Evolutionary conservation across 371 early-diverging fungal species (phyloP).

Genomic region (Dinochytrium kinnereticum): DNA sequence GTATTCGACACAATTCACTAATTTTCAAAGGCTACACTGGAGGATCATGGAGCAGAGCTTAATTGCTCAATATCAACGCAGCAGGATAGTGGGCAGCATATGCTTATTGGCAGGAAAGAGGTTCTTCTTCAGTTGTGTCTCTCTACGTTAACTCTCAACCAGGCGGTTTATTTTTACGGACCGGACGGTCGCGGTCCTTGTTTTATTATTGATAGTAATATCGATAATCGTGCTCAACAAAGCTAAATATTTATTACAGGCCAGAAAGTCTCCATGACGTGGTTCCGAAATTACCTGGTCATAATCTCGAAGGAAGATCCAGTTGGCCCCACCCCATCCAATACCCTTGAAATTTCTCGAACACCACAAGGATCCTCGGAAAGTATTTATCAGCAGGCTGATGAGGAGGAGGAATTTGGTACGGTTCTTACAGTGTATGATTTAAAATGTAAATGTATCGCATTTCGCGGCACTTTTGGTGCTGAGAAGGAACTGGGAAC

Average conservation of each 20-base stretch:
- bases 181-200: constrained; percentile 92
- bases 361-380: neutral
- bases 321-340: neutral
- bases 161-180: constrained; percentile 90
- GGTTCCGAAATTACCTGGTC: constrained; percentile 79
- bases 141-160: neutral
- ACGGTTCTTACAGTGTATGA: constrained; percentile 83
- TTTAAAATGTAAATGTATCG: constrained; percentile 86
- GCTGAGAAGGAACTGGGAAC: constrained; percentile 10
- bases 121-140: constrained; percentile 20
- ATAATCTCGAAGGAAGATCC: constrained; percentile 60
- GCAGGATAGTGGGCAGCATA: constrained; percentile 63
- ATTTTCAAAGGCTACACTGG: constrained; percentile 67
- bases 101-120: constrained; percentile 85
- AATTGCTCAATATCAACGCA: constrained; percentile 80
- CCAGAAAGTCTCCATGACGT: constrained; percentile 72
- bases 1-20: too few species aligned
- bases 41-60: constrained; percentile 82
- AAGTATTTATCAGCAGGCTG: neutral
- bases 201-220: constrained; percentile 81
- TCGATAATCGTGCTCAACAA: neutral
- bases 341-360: neutral
- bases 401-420: constrained; percentile 36
- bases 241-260: constrained; percentile 26
- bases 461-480: constrained; percentile 75